These are phyloP conservation scores for Bipolaris sorokiniana DNA, from an alignment of 2,329 filamentous ascomycete genomes.

Conservation along the genomic window DNA sequence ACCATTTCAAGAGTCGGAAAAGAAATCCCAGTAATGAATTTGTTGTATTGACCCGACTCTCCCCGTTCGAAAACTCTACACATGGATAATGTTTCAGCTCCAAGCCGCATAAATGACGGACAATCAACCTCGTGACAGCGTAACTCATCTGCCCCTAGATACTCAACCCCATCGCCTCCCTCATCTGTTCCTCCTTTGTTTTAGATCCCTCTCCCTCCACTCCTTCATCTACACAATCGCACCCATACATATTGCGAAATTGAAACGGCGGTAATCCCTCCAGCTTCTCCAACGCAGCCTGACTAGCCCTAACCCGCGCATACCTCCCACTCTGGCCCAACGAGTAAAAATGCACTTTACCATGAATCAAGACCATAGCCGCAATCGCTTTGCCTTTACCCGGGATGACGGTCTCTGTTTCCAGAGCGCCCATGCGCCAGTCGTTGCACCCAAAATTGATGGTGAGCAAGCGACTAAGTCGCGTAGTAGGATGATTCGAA, in stretches of 20 bases:
- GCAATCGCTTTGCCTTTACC: conserved; percentile 59
- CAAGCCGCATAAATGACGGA: background rate
- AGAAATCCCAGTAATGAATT: background rate
- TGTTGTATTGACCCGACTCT: background rate
- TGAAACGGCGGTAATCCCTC: conserved; percentile 60
- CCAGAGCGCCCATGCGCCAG: conserved; percentile 53
- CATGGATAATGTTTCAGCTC: background rate
- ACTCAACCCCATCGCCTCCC: conserved; percentile 25
- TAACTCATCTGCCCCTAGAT: conserved; percentile 12
- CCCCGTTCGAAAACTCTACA: background rate
- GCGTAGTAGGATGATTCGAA: conserved; percentile 80
- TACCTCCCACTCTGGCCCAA: conserved; percentile 70
- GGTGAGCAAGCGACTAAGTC: conserved; percentile 68
- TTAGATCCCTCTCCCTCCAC: conserved; percentile 6
- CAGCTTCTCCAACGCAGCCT: conserved; percentile 60
- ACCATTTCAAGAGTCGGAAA: background rate
- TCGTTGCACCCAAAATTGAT: conserved; percentile 69
- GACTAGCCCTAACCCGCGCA: conserved; percentile 72
- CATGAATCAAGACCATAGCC: conserved; percentile 79
- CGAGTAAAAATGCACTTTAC: conserved; percentile 67
- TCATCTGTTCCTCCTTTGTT: conserved; percentile 20
- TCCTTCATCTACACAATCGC: conserved; percentile 61
- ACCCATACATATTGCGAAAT: conserved; percentile 67
- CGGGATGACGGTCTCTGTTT: conserved; percentile 55
- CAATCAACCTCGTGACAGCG: background rate